Base-by-base conservation (phyloP, 805 yeast genomes). In the Candida rishiriensis region DNA sequence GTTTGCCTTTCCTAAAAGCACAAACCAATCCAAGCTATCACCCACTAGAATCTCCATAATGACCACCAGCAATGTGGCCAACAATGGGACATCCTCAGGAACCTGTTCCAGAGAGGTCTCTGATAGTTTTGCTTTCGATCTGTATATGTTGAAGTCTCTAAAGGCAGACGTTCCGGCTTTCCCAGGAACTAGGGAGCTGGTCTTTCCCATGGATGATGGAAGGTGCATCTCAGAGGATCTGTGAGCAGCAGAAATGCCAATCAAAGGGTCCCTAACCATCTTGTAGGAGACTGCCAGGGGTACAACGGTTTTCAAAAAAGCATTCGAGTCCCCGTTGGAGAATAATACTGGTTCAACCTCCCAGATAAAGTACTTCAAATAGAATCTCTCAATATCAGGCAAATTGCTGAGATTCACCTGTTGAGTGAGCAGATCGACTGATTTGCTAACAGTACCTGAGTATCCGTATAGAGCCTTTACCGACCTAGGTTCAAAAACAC, bases 11-110 rank as follows among this genome's bases (percentile, higher is more conserved):
- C 51, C 54, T 39, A 61, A 45, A 8, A 56, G 49, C 6, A 51
- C 44, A 47, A 53, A 54, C 65, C 65, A 61, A 35, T 54, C 59
- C 18, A 61, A 39, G 12, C 59, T 52, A 40, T 52, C 53, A 1
- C 65, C 65, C 33, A 59, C 57, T 31, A 61, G 46, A 18, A 60
- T 54, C 39, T 59, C 64, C 52, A 55, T 58, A 13, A 55, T 45
- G 13, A 56, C 57, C 28, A 49, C 36, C 15, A 61, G 38, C 14
- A 60, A 44, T 1, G 60, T 47, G 32, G 60, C 53, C 8, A 57
- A 36, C 3, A 61, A 44, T 9, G 41, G 42, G 14, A 51, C 46
- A 35, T 55, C 61, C 2, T 31, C 18, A 11, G 33, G 31, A 4
- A 12, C 14, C 4, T 30, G 10, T 6, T 30, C 9, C 14, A n/a